Conservation (phyloP, 176 grass and related monocot species). For the Phoenix roebelenii region DNA sequence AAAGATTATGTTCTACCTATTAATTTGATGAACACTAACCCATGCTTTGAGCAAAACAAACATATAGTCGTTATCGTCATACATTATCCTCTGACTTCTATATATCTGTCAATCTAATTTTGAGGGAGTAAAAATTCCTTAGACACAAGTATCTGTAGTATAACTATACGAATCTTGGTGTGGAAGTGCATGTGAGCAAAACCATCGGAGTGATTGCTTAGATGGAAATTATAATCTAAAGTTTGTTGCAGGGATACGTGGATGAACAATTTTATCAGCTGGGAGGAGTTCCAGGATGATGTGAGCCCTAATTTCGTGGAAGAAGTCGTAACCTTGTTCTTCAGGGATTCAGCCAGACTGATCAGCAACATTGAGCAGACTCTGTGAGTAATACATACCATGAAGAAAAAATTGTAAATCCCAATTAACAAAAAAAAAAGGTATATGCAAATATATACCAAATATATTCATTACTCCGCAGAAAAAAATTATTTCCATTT, state of each 20-base stretch:
- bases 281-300: conserved; percentile 91
- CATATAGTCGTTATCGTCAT: too few species aligned
- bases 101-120: too few species aligned
- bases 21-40: too few species aligned
- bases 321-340: conserved; percentile 83
- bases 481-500: neutral
- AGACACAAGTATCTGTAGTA: too few species aligned
- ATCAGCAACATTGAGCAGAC: conserved; percentile 83
- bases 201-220: neutral
- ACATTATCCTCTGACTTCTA: too few species aligned
- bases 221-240: conserved; percentile 12
- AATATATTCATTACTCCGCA: neutral
- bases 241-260: conserved; percentile 57
- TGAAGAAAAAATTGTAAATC: conserved; percentile 7
- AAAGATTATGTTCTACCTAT: too few species aligned
- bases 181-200: neutral
- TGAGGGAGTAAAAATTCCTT: too few species aligned
- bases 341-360: conserved; percentile 70
- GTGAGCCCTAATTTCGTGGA: conserved; percentile 85
- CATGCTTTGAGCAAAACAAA: too few species aligned
- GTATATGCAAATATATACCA: conserved; percentile 12
- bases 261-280: conserved; percentile 94
- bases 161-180: neutral
- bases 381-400: conserved; percentile 39
- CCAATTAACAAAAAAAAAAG: conserved; percentile 1